phyloP scores from a whole-genome alignment of 164 flowering plant species.

The Kalanchoe fedtschenkoi region DNA sequence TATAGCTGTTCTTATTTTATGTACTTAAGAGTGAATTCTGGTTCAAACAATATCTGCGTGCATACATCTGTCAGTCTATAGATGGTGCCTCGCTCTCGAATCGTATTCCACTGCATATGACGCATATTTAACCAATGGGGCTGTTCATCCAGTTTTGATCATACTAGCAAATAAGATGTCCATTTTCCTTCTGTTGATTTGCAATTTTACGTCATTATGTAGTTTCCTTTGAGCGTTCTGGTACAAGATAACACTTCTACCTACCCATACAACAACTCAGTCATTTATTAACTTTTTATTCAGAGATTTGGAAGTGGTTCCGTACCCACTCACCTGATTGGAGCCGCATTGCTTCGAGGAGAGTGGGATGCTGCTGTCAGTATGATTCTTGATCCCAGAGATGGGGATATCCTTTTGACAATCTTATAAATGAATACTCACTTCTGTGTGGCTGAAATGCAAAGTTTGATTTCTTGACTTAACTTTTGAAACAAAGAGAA shows the following conservation, averaged over 20 bases:
- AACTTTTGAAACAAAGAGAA: slow-evolving; percentile 56
- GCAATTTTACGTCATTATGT: background rate
- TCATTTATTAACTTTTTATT: slow-evolving; percentile 8
- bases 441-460: background rate
- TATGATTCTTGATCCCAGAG: slow-evolving; percentile 94
- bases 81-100: too few species aligned
- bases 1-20: background rate
- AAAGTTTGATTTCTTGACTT: slow-evolving; percentile 36
- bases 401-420: slow-evolving; percentile 87
- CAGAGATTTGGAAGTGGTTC: slow-evolving; percentile 98
- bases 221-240: background rate
- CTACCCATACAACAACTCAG: background rate
- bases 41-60: too few species aligned
- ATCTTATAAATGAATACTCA: background rate
- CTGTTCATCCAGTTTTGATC: too few species aligned
- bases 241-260: background rate
- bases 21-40: too few species aligned
- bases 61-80: too few species aligned
- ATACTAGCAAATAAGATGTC: too few species aligned
- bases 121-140: too few species aligned
- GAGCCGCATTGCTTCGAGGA: slow-evolving; percentile 82
- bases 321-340: slow-evolving; percentile 79
- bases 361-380: slow-evolving; percentile 75
- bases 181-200: background rate
- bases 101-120: too few species aligned